These are phyloP conservation scores for Arachis hypogaea DNA, from an alignment of 306 rosid species.

Conservation along the genomic window DNA sequence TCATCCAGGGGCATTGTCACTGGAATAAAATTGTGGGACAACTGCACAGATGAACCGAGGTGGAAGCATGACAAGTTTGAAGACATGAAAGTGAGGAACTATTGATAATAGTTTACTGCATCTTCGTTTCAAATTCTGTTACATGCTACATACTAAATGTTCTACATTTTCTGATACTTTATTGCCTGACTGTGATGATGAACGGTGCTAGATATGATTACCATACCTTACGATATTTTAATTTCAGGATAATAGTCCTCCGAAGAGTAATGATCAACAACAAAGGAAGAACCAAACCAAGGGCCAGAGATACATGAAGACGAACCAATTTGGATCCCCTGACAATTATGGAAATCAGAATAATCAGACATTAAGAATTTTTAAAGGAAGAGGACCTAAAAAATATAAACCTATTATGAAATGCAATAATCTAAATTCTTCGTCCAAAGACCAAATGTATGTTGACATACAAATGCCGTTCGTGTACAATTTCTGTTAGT, in stretches of 20 bases:
- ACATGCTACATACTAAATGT: neutral
- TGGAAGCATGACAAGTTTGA: conserved; percentile 42
- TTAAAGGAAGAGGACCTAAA: conserved; percentile 34
- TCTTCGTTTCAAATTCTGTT: conserved; percentile 4
- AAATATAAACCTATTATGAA: conserved; percentile 17
- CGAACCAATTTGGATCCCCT: conserved; percentile 14
- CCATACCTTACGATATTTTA: conserved; percentile 4
- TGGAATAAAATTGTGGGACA: neutral
- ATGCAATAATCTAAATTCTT: conserved; percentile 4
- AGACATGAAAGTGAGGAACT: conserved; percentile 21
- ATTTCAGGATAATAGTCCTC: conserved; percentile 30
- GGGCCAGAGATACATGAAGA: neutral
- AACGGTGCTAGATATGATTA: neutral
- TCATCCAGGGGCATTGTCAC: conserved; percentile 25
- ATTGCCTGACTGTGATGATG: neutral
- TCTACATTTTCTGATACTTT: conserved; percentile 3
- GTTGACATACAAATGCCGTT: conserved; percentile 16
- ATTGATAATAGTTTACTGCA: neutral
- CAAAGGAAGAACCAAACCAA: conserved; percentile 23
- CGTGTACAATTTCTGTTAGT: neutral
- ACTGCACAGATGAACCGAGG: conserved; percentile 4
- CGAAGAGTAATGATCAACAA: conserved; percentile 15
- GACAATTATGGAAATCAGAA: conserved; percentile 24
- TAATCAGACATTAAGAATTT: conserved; percentile 10
- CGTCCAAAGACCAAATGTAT: conserved; percentile 16